phyloP scores from a whole-genome alignment of 1,139 yeast genomes.

The Geotrichum fermentans region DNA sequence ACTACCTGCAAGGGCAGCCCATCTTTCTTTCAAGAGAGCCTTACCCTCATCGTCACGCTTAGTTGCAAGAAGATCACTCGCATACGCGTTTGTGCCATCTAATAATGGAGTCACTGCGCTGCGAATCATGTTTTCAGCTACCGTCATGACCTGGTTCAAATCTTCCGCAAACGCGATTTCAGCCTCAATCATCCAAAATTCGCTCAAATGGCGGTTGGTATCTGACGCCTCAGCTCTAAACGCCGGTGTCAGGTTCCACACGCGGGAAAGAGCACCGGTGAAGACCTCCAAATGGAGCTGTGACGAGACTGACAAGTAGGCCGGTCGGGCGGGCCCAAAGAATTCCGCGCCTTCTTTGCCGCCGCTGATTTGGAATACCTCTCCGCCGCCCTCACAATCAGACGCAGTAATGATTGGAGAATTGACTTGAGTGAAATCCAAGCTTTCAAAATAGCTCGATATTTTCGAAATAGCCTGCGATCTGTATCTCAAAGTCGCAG shows the following conservation, averaged over 20 bases:
- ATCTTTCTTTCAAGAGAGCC: conserved; percentile 39
- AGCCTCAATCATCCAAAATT: conserved; percentile 97
- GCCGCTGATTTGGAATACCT: conserved; percentile 56
- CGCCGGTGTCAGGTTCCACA: conserved; percentile 88
- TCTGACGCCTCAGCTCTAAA: conserved; percentile 91
- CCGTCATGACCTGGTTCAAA: conserved; percentile 55
- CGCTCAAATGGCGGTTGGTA: conserved; percentile 86
- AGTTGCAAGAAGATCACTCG: conserved; percentile 41
- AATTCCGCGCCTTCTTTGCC: conserved; percentile 40
- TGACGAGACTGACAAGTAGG: conserved; percentile 82
- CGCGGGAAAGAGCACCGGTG: conserved; percentile 69
- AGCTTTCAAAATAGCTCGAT: conserved; percentile 49
- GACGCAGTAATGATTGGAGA: conserved; percentile 86
- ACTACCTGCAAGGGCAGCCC: conserved; percentile 31
- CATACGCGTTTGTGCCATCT: conserved; percentile 29
- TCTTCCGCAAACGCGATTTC: conserved; percentile 67
- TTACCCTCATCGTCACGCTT: conserved; percentile 40
- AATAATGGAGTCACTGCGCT: conserved; percentile 43
- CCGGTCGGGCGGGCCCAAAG: conserved; percentile 53
- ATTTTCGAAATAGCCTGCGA: conserved; percentile 58
- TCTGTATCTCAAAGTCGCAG: conserved; percentile 66
- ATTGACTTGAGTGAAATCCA: conserved; percentile 62
- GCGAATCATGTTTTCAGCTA: conserved; percentile 68
- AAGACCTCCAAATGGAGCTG: conserved; percentile 86
- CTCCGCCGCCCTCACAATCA: conserved; percentile 98